Base-by-base conservation (phyloP, 2,329 filamentous ascomycete species). In the Nothopassalora personata region DNA sequence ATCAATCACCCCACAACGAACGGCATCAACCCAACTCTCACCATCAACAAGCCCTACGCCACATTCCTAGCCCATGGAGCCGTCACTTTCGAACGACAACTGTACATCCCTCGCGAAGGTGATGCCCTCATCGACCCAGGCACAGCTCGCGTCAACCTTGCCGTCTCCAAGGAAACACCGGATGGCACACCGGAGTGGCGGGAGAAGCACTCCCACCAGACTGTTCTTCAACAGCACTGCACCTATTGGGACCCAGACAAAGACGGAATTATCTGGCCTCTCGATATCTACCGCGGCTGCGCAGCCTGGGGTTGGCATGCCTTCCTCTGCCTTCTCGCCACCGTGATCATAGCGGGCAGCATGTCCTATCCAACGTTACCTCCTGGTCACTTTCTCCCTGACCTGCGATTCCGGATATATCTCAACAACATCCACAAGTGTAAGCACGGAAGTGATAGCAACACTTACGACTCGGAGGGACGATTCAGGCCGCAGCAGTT, bases 251-350 rank as follows among this genome's bases (percentile, higher is more conserved):
- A 83, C 67, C 64, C 70, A 9, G 80, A 83, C 65, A 64, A 69
- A 30, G 81, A 83, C 65, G 78, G 78, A 34, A 70, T 83, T n/a
- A 79, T 83, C 60, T 82, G 76, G 76, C 80, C 81, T 0, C 65
- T 61, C 1, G 81, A 83, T 66, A 83, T 80, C 1, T 83, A 75
- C 68, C 52, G 59, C 18, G 79, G 79, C 10, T 80, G 80, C 66
- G 72, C 75, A 48, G 68, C 69, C 4, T 73, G 80, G 15, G 80
- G 80, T 27, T 82, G 78, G 69, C 72, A 71, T 19, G 57, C 77
- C 19, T 10, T 77, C 18, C 71, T 83, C 46, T 77, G 75, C 1
- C 23, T 78, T 4, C 27, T 81, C 23, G 74, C 77, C 2, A 69
- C 77, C 6, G 60, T 79, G 57, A 71, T 83, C 62, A 82, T 83